These are phyloP conservation scores for Schizosaccharomyces versatilis DNA, from an alignment of 1,139 yeast species.

Conservation along the genomic window DNA sequence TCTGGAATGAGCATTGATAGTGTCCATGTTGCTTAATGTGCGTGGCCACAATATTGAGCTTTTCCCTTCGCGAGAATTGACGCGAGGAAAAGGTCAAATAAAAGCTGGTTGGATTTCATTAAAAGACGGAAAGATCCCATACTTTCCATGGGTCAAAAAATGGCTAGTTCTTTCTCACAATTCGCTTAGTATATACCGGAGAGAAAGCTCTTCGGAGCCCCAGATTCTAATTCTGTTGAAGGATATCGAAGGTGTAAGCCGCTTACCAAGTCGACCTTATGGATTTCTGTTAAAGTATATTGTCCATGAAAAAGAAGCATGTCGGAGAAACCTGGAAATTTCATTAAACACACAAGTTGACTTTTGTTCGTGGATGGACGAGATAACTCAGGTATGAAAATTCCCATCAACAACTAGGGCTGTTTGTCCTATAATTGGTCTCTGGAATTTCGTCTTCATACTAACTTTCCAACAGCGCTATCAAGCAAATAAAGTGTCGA, in stretches of 20 bases:
- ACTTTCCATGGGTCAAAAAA: slow-evolving; percentile 1
- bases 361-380: slow-evolving; percentile 76
- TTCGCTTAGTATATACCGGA: background rate
- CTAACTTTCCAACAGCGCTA: slow-evolving; percentile 24
- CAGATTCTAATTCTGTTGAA: background rate
- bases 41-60: background rate
- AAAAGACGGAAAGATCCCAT: background rate
- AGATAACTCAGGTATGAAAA: slow-evolving; percentile 37
- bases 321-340: slow-evolving; percentile 21
- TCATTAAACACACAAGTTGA: slow-evolving; percentile 64
- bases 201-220: background rate
- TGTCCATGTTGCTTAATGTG: background rate
- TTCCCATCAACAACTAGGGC: background rate
- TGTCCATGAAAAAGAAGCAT: background rate
- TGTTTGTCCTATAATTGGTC: background rate
- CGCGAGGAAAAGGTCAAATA: background rate
- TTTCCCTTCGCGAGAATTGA: background rate
- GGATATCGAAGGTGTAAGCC: background rate
- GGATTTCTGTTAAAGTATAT: background rate
- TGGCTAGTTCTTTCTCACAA: background rate
- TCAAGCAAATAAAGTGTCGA: slow-evolving; percentile 49
- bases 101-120: background rate
- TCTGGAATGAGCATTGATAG: no score
- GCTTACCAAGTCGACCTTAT: background rate
- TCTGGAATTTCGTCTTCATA: background rate